Evolutionary conservation across 2,329 filamentous ascomycete genomes (phyloP), one percentile per base, ranked within the genome.

Genomic region (Colletotrichum filicis): DNA sequence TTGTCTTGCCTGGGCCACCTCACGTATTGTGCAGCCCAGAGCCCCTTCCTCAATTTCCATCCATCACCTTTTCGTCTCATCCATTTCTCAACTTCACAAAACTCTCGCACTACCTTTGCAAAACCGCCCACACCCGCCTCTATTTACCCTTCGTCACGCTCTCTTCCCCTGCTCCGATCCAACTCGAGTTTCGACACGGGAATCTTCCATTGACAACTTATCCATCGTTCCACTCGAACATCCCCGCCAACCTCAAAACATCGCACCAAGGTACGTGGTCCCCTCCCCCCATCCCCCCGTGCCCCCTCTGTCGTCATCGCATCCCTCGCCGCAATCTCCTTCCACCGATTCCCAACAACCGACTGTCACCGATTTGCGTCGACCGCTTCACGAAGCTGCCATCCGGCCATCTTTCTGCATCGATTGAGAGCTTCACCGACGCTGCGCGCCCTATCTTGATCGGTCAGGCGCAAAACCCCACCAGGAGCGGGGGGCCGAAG

Each of bases 301-400:
- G 75, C 78, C 76, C 79, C 79, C 80, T 80, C 82, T 83, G 80
- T 84, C 82, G 82, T 83, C 82, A 84, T 84, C 81, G 78, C 78
- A 78, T 76, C 76, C 77, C 78, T 75, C 77, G 71, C 71, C 68
- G 71, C 63, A 72, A 62, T 70, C 60, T 70, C 66, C 62, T 68
- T 68, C 67, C 58, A 66, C 68, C 55, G 62, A 67, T 66, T 28
- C 71, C 57, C 68, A 72, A 72, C 68, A 74, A 66, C 68, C 71
- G 62, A 53, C 49, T 24, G 53, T 46, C 57, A n/a, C 52, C 57
- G 12, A 42, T 37, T 30, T 60, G 57, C 32, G 57, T 35, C 71
- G 30, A 49, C 32, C 70, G 32, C 70, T 60, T 37, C 55, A 49
- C 49, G 56, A 74, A 49, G 68, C 71, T 72, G 57, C 28, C 37